phyloP scores from a whole-genome alignment of 83 land plant genomes.

The Thuja plicata region DNA sequence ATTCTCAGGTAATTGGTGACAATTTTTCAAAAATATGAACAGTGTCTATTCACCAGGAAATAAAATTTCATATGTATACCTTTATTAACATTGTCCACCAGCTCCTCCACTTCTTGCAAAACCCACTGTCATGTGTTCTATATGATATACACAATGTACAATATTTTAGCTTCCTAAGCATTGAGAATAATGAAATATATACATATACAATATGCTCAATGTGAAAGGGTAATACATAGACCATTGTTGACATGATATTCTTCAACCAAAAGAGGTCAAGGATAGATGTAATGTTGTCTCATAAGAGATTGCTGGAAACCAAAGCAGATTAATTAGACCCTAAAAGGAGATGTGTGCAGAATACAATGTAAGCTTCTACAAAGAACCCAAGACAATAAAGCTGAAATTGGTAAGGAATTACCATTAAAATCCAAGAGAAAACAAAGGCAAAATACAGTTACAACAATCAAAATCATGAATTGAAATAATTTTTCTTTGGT shows the following conservation, averaged over 20 bases:
- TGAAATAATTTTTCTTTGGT: no score
- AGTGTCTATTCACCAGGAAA: neutral
- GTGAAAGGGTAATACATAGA: neutral
- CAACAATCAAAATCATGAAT: neutral
- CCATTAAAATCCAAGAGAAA: neutral
- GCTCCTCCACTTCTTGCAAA: slow-evolving; percentile 98
- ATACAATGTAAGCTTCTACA: neutral
- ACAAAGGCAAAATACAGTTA: neutral
- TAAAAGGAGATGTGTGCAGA: neutral
- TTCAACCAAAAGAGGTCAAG: neutral
- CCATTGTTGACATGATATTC: neutral
- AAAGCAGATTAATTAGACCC: neutral
- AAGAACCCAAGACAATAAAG: neutral
- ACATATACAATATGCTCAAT: neutral
- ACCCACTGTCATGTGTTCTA: slow-evolving; percentile 86
- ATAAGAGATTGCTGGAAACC: neutral
- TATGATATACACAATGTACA: neutral
- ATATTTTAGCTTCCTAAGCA: neutral
- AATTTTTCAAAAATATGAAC: neutral
- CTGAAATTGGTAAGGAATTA: neutral
- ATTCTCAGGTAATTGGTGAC: neutral
- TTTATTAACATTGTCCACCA: slow-evolving; percentile 98
- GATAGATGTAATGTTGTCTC: neutral
- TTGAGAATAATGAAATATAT: neutral
- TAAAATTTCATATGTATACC: slow-evolving; percentile 28